These are phyloP conservation scores for Coprinopsis cinerea DNA, from an alignment of 768 basidiomycete genomes.

Conservation along the genomic window DNA sequence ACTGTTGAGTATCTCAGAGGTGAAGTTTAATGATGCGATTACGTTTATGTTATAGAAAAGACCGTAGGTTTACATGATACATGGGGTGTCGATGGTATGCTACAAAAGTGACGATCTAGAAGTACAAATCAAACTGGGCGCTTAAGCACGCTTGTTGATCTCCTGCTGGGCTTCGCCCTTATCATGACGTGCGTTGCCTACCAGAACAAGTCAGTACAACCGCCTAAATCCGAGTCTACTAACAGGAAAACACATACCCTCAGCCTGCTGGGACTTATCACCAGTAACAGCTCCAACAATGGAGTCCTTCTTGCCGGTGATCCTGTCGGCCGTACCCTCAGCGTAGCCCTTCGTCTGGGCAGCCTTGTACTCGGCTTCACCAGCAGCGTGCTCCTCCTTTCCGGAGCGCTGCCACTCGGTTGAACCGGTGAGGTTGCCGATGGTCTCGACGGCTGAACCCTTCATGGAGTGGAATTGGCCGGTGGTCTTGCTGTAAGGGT, in stretches of 20 bases:
- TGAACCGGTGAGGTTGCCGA: conserved; percentile 38
- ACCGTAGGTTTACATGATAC: too few relatives aligned
- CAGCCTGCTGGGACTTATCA: conserved; percentile 31
- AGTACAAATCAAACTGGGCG: too few relatives aligned
- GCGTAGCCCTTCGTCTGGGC: conserved; percentile 40
- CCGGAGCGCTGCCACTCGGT: conserved; percentile 34
- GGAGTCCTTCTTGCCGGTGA: conserved; percentile 37
- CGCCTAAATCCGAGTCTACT: background rate
- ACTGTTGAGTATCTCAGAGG: too few relatives aligned
- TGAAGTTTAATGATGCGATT: too few relatives aligned
- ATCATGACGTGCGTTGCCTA: conserved; percentile 16
- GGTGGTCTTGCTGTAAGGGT: conserved; percentile 25
- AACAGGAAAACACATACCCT: conserved; percentile 21
- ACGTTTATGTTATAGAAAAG: too few relatives aligned
- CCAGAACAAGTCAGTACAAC: background rate
- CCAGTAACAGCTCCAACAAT: conserved; percentile 42
- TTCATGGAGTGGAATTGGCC: conserved; percentile 36
- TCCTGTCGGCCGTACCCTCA: conserved; percentile 38
- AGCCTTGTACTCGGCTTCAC: conserved; percentile 37
- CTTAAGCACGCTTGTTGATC: conserved; percentile 31
- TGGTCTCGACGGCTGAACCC: conserved; percentile 27
- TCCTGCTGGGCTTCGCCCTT: conserved; percentile 40
- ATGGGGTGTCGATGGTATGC: too few relatives aligned
- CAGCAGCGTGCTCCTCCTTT: conserved; percentile 37
- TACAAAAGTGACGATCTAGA: too few relatives aligned